Conservation (phyloP, 345 rosid genomes). For the Gynandropsis gynandra region DNA sequence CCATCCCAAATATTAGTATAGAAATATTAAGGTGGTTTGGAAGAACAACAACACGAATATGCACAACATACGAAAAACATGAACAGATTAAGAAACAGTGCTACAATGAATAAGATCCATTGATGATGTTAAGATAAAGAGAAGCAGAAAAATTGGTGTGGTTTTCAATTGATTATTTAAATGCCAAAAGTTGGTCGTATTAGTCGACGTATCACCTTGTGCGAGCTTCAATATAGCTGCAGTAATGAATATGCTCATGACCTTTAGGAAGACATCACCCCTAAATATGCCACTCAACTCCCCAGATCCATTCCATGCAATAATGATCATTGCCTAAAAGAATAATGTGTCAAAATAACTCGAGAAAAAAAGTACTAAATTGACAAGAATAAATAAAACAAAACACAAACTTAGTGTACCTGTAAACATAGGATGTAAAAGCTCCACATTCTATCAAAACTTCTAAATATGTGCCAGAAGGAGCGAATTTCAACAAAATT, state of each 20-base stretch:
- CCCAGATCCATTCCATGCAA: constrained; percentile 59
- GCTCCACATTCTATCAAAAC: constrained; percentile 67
- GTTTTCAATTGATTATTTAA: too few species aligned
- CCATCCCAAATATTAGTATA: too few species aligned
- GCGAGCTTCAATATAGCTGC: constrained; percentile 49
- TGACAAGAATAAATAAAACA: constrained; percentile 6
- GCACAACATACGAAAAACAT: too few species aligned
- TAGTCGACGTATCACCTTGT: constrained; percentile 35
- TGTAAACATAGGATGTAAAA: constrained; percentile 51
- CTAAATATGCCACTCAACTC: constrained; percentile 32
- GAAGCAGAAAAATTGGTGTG: too few species aligned
- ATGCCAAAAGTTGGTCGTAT: constrained; percentile 6
- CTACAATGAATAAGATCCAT: too few species aligned
- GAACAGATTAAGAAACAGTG: too few species aligned
- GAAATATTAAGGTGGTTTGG: too few species aligned
- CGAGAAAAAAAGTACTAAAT: constrained; percentile 12
- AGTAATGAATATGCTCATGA: constrained; percentile 55
- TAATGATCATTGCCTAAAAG: constrained; percentile 51
- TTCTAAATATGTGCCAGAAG: constrained; percentile 61
- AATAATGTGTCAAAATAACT: constrained; percentile 15
- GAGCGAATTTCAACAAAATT: constrained; percentile 58
- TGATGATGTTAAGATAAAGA: too few species aligned
- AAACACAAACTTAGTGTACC: constrained; percentile 29
- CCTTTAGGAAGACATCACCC: constrained; percentile 44
- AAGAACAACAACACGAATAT: too few species aligned